These are phyloP conservation scores for Tricholoma sp. DNA, from an alignment of 768 basidiomycete species.

Conservation along the genomic window DNA sequence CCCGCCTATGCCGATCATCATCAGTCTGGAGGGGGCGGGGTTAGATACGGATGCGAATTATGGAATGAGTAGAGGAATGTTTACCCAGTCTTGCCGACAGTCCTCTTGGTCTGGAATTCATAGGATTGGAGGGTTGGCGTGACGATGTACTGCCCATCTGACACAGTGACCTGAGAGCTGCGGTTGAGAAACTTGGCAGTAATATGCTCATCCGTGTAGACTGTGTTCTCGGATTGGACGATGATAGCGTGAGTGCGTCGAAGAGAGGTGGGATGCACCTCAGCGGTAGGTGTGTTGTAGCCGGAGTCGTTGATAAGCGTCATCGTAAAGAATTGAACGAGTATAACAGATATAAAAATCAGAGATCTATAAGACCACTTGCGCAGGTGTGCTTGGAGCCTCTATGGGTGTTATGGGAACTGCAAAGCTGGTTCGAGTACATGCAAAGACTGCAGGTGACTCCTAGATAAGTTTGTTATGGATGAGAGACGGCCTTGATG, in stretches of 20 bases:
- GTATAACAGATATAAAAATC: constrained; percentile 28
- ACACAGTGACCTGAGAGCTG: constrained; percentile 62
- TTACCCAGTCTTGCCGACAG: constrained; percentile 89
- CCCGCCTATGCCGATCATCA: constrained; percentile 96
- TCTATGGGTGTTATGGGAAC: constrained; percentile 83
- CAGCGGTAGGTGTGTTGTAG: constrained; percentile 66
- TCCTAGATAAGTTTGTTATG: constrained; percentile 7
- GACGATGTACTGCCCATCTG: constrained; percentile 71
- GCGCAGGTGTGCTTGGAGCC: constrained; percentile 80
- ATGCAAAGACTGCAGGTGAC: constrained; percentile 60
- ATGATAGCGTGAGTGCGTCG: constrained; percentile 73
- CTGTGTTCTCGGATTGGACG: constrained; percentile 77
- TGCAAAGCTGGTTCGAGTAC: constrained; percentile 94
- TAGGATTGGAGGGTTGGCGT: constrained; percentile 75
- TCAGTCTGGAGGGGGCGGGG: constrained; percentile 48
- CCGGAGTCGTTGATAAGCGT: constrained; percentile 55
- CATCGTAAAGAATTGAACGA: no score
- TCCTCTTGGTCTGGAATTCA: constrained; percentile 87
- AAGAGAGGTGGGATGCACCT: constrained; percentile 81
- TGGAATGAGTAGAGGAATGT: constrained; percentile 18
- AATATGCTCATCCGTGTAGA: constrained; percentile 79
- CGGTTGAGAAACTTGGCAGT: constrained; percentile 80
- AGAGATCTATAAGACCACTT: constrained; percentile 52
- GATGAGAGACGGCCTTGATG: background rate
- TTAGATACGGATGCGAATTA: background rate